A percentile compares a stretch with the other conserved stretches of the same genome.
These are phyloP conservation scores for Termitomyces sp. DNA, from an alignment of 768 basidiomycete genomes.

Conservation along the genomic window DNA sequence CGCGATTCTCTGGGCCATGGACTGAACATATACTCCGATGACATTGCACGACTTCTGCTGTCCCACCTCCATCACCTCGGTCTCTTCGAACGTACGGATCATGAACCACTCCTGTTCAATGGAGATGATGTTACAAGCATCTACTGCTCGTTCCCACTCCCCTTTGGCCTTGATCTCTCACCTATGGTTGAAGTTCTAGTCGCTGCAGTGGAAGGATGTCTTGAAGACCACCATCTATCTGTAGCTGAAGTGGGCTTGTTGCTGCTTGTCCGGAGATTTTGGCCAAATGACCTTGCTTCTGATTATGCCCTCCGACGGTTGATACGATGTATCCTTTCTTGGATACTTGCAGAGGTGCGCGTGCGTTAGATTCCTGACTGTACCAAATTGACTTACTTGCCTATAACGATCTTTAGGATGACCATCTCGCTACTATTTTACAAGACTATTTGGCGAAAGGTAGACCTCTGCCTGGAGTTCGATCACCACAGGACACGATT, in stretches of 20 bases:
- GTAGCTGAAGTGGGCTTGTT: constrained; percentile 72
- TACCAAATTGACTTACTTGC: background rate
- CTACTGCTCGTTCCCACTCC: constrained; percentile 60
- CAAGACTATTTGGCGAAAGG: constrained; percentile 61
- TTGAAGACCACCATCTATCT: constrained; percentile 66
- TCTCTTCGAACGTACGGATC: constrained; percentile 48
- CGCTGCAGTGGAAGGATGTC: constrained; percentile 62
- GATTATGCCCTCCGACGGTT: constrained; percentile 65
- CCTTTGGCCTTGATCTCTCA: constrained; percentile 67
- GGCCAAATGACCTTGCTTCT: constrained; percentile 70
- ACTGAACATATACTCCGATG: constrained; percentile 51
- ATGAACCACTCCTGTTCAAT: constrained; percentile 28
- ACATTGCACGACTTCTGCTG: constrained; percentile 47
- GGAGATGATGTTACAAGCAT: constrained; percentile 26
- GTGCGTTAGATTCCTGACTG: constrained; percentile 24
- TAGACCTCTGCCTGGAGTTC: constrained; percentile 59
- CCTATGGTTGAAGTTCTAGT: constrained; percentile 69
- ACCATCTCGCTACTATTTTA: constrained; percentile 58
- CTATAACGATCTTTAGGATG: constrained; percentile 39
- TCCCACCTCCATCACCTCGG: constrained; percentile 58
- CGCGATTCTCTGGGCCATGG: constrained; percentile 53
- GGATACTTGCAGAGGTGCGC: constrained; percentile 70
- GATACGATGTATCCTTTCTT: constrained; percentile 49
- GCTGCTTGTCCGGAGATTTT: constrained; percentile 61
- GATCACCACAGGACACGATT: constrained; percentile 31